Evolutionary conservation across 495 filamentous ascomycete species (phyloP).

Genomic region (Tuber melanosporum): DNA sequence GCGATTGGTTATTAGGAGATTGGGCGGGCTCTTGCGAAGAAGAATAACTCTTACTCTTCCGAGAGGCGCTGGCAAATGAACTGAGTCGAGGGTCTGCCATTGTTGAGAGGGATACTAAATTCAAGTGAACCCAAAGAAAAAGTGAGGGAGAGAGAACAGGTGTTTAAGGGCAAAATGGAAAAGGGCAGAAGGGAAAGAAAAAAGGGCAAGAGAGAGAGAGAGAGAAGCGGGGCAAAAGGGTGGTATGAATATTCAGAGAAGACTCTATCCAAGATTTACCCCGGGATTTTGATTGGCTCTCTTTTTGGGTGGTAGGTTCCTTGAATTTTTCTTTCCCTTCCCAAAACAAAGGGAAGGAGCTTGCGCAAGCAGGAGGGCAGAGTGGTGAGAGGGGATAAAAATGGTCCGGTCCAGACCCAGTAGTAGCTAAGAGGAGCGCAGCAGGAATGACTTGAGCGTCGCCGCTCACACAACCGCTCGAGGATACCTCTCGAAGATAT

Average conservation of each 20-base stretch:
- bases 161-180: background rate
- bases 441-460: background rate
- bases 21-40: conserved; percentile 22
- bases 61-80: conserved; percentile 12
- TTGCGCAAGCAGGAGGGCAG: conserved; percentile 1
- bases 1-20: conserved; percentile 9
- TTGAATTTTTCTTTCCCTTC: background rate
- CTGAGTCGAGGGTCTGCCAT: conserved; percentile 21
- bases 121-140: background rate
- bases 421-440: background rate
- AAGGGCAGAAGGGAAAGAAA: background rate
- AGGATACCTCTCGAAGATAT: background rate
- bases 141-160: background rate
- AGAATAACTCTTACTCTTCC: conserved; percentile 28
- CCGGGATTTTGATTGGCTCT: background rate
- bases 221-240: background rate
- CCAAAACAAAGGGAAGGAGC: background rate
- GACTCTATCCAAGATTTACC: background rate
- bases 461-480: background rate
- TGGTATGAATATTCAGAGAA: background rate
- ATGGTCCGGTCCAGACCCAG: background rate
- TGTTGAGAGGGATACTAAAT: conserved; percentile 3
- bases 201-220: background rate
- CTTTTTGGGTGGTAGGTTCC: background rate
- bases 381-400: background rate